Conservation (phyloP, 441 rosid species). For the Capsella rubella region DNA sequence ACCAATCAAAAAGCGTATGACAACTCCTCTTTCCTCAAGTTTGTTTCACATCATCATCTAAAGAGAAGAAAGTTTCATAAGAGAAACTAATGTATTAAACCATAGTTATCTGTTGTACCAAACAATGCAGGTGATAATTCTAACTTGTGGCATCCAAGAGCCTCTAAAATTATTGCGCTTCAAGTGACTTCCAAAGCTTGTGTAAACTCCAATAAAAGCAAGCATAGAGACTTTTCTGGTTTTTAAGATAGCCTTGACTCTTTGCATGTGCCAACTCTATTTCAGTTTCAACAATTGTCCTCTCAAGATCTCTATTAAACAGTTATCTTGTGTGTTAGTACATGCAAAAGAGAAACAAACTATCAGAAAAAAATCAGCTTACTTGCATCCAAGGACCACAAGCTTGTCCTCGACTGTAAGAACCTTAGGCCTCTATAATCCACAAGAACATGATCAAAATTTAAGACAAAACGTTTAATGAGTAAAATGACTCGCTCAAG, state of each 20-base stretch:
- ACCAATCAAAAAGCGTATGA: conserved; percentile 91
- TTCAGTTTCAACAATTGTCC: conserved; percentile 87
- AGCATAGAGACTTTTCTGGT: conserved; percentile 60
- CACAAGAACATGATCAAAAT: conserved; percentile 25
- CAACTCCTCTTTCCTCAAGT: conserved; percentile 91
- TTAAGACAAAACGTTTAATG: not conserved
- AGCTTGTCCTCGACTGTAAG: conserved; percentile 93
- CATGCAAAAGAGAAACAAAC: conserved; percentile 12
- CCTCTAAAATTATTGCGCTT: conserved; percentile 83
- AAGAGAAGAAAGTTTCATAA: conserved; percentile 18
- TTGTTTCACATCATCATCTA: conserved; percentile 81
- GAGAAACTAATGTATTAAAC: not conserved
- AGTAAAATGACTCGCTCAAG: not conserved
- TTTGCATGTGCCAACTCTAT: conserved; percentile 95
- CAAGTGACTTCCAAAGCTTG: conserved; percentile 90
- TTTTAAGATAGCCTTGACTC: conserved; percentile 83
- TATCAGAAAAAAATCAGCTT: conserved; percentile 41
- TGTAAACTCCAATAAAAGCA: conserved; percentile 91
- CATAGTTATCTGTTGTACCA: not conserved
- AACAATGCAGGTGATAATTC: conserved; percentile 11
- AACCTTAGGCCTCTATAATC: conserved; percentile 85
- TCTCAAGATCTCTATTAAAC: conserved; percentile 75
- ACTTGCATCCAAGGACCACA: conserved; percentile 90
- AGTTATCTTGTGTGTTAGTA: conserved; percentile 24
- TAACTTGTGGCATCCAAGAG: conserved; percentile 96